These are phyloP conservation scores for Zalaria obscura DNA, from an alignment of 2,329 filamentous ascomycete species.

Conservation along the genomic window DNA sequence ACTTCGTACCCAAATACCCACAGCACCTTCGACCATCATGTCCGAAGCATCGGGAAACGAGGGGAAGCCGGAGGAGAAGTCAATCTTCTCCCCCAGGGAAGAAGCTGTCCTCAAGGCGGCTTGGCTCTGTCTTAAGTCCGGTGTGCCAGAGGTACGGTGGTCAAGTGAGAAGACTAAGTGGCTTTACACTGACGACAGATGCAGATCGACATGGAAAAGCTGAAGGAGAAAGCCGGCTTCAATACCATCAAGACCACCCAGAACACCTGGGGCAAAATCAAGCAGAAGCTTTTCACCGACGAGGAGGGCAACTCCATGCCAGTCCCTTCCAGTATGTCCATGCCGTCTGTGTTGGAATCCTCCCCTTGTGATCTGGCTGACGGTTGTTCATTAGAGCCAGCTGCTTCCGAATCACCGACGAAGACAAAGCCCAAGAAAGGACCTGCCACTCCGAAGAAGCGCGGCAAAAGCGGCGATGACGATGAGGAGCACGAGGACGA, in stretches of 20 bases:
- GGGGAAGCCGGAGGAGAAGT: background rate
- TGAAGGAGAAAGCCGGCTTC: constrained; percentile 13
- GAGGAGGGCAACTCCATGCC: constrained; percentile 6
- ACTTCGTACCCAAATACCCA: no score
- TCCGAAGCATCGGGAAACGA: background rate
- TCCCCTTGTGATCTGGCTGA: background rate
- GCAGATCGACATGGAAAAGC: constrained; percentile 16
- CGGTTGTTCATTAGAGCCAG: constrained; percentile 1
- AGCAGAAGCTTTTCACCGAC: constrained; percentile 17
- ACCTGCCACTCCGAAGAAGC: constrained; percentile 4
- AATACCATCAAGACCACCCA: constrained; percentile 16
- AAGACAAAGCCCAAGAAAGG: constrained; percentile 9
- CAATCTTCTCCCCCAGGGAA: constrained; percentile 15
- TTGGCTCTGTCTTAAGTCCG: constrained; percentile 17
- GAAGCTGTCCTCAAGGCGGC: constrained; percentile 15
- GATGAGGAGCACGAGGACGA: constrained; percentile 8
- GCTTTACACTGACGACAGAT: no score
- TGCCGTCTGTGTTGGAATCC: background rate
- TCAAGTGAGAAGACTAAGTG: no score
- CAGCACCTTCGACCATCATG: background rate
- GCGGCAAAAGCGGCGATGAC: constrained; percentile 11
- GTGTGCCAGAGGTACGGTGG: constrained; percentile 12
- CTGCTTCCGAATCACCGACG: constrained; percentile 1
- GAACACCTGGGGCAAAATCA: constrained; percentile 21
- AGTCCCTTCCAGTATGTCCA: background rate